These are phyloP conservation scores for Rosa lucieae DNA, from an alignment of 306 rosid genomes.

Conservation along the genomic window DNA sequence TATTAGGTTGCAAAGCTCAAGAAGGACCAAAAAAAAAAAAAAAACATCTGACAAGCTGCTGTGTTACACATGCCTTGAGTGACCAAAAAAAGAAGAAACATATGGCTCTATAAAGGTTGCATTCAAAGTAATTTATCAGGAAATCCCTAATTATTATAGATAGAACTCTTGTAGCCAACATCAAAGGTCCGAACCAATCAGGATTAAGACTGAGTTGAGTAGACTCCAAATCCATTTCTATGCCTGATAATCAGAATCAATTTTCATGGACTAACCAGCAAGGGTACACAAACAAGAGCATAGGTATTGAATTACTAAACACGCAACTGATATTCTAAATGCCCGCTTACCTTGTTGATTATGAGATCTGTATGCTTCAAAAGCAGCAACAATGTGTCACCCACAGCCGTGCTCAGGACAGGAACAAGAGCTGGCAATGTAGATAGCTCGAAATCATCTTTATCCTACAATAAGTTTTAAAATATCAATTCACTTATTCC, in stretches of 20 bases:
- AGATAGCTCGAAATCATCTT: conserved; percentile 87
- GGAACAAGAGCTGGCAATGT: conserved; percentile 97
- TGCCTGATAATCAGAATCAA: background rate
- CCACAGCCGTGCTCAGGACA: conserved; percentile 76
- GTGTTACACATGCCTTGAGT: background rate
- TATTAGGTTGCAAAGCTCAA: background rate
- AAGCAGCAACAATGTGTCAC: conserved; percentile 86
- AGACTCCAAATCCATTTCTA: background rate
- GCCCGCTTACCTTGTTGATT: conserved; percentile 71
- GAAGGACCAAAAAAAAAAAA: background rate
- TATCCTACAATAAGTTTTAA: conserved; percentile 57
- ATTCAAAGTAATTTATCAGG: background rate
- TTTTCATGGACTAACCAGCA: background rate
- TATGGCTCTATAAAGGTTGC: background rate
- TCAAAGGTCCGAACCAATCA: background rate
- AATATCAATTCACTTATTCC: conserved; percentile 8
- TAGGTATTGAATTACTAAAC: background rate
- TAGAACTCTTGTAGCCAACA: background rate
- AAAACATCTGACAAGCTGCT: background rate
- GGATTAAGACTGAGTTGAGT: background rate
- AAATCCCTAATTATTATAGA: background rate
- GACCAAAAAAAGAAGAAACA: background rate
- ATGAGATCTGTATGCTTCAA: conserved; percentile 89
- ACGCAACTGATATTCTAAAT: background rate
- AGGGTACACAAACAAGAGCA: background rate